Base-by-base conservation (phyloP, 352 stramenopile genomes). In the Phytophthora pini region DNA sequence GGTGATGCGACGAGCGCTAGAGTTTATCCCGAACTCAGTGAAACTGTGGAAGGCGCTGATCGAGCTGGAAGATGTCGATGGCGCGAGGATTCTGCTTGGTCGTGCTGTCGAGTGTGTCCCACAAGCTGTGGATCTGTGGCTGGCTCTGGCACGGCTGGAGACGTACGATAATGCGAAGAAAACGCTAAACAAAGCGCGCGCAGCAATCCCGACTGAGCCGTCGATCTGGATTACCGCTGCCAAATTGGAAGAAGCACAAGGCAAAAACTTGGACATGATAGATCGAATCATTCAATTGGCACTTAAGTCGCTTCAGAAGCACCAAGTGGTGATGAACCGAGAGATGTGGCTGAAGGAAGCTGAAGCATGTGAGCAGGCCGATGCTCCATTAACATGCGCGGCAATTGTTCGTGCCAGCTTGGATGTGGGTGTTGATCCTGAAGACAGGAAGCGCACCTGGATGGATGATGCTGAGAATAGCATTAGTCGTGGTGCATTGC, bases 1-100 rank as follows among this genome's bases (percentile, higher is more conserved):
- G 7, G 93, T 98, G 48, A 88, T 98, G 71, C 80, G 88, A 3
- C 81, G 85, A 3, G 90, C 87, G 6, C 75, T 99, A 10, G 98
- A 99, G 79, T 97, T 97, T 49, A 96, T 99, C 49, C 97, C 97
- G 0, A 97, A 97, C 56, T 98, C 93, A 5, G 96, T 99, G 40
- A 98, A 97, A 56, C 83, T 99, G 31, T 99, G 98, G 98, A 99
- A 99, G 65, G 94, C 95, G 38, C 90, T 98, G 7, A 98, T 99
- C 61, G 97, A 99, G 70, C 77, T 99, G 22, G 98, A 99, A 82
- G 94, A 99, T 59, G 82, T 97, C 13, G 97, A 99, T 20, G 95
- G 98, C 65, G 98, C 98, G 3, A 84, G 92, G 0, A 81, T 99
- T 46, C 72, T 99, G 43, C 79, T 99, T 0, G 89, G 86, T 1